Conservation (phyloP, 768 basidiomycete species). For the Daedalea quercina region DNA sequence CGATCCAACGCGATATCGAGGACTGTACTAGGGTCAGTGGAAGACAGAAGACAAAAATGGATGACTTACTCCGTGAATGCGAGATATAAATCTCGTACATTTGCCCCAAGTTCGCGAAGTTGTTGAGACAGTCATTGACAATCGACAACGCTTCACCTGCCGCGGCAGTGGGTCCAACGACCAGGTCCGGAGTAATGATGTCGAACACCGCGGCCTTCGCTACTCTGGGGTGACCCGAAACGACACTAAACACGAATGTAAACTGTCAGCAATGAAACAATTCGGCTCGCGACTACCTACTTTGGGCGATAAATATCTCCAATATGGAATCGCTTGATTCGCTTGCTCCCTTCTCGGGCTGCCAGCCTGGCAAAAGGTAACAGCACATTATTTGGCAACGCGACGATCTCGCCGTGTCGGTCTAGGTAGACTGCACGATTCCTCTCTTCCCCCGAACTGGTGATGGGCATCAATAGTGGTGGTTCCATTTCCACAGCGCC, state of each 20-base stretch:
- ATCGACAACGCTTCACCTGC: constrained; percentile 71
- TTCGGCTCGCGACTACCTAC: constrained; percentile 29
- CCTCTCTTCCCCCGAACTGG: constrained; percentile 47
- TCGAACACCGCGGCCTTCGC: constrained; percentile 77
- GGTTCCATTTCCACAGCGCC: constrained; percentile 88
- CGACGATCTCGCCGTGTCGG: constrained; percentile 69
- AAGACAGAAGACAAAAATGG: too few species aligned
- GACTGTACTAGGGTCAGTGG: constrained; percentile 41
- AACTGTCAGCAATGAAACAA: neutral
- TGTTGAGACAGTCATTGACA: constrained; percentile 57
- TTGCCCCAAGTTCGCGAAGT: constrained; percentile 62
- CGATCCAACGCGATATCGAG: constrained; percentile 57
- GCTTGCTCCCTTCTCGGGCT: constrained; percentile 52
- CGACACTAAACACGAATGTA: constrained; percentile 32
- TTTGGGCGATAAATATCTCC: constrained; percentile 64
- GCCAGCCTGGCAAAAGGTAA: constrained; percentile 79
- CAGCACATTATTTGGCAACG: constrained; percentile 65
- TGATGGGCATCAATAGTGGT: constrained; percentile 72
- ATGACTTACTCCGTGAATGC: constrained; percentile 60
- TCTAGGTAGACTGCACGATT: constrained; percentile 74
- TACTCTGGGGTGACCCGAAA: constrained; percentile 67
- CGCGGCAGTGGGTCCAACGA: constrained; percentile 57
- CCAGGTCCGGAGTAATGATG: constrained; percentile 72
- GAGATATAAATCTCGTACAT: constrained; percentile 75
- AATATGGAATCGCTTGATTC: constrained; percentile 83